Conservation (phyloP, 805 yeast genomes). For the Kockiozyma suomiensis region DNA sequence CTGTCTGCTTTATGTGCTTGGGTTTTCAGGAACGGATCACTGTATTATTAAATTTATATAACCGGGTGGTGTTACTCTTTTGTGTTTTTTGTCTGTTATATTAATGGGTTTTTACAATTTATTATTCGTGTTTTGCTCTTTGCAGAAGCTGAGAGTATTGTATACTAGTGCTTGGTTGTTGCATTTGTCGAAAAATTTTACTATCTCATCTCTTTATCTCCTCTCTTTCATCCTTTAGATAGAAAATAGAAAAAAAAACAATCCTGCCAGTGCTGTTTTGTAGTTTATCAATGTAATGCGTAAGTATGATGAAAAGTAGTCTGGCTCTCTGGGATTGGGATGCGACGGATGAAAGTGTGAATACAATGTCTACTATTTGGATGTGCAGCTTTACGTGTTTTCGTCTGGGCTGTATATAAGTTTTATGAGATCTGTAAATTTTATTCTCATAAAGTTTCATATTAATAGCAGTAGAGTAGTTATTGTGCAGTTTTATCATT, state of each 20-base stretch:
- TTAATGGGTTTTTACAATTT: constrained; percentile 3
- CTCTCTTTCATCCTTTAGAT: neutral
- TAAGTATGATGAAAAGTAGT: too few species aligned
- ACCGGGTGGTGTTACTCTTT: constrained; percentile 2
- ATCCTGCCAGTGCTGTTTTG: neutral
- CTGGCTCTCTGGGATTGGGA: too few species aligned
- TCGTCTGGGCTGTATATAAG: too few species aligned
- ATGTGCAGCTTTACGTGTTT: too few species aligned
- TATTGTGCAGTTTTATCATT: too few species aligned
- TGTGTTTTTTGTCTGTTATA: neutral
- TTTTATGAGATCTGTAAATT: too few species aligned
- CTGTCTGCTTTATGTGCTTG: neutral
- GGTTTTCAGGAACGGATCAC: constrained; percentile 1
- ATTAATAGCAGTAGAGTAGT: too few species aligned
- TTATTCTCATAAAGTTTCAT: too few species aligned
- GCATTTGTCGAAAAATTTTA: neutral
- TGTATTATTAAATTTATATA: constrained; percentile 3
- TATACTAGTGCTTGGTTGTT: constrained; percentile 3
- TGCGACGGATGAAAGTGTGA: too few species aligned
- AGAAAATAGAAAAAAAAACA: too few species aligned
- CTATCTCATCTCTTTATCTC: neutral
- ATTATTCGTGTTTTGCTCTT: neutral
- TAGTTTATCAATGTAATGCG: neutral
- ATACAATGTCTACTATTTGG: too few species aligned
- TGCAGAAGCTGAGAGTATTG: neutral